Evolutionary conservation across 2,329 filamentous ascomycete species (phyloP), one percentile per base, ranked within the genome.

Genomic region (Mariannaea sp.): DNA sequence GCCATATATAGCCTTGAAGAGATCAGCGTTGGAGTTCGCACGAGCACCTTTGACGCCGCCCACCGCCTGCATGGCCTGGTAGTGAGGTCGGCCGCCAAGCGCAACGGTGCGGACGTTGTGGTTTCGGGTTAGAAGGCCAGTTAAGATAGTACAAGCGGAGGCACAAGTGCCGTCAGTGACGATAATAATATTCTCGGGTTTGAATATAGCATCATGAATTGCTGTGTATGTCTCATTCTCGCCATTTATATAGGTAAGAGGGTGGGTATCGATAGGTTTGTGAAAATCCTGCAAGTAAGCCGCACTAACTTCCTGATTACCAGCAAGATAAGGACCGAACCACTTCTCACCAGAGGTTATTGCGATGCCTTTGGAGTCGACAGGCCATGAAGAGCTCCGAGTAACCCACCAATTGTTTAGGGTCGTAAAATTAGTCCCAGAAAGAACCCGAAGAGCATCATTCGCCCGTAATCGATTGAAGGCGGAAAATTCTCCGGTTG

Each of bases 11-110:
- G 3, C 5, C 8, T 13, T 1, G 5, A 44, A 1, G 3, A 10
- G 29, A 5, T 33, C 16, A 13, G 30, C 22, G 22, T 1, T 17
- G 20, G 26, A 35, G 20, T 6, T 27, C 27, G 29, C 14, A 7
- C 44, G 43, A 7, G 39, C 27, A 1, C 54, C 57, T 5, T 56
- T 53, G 8, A 53, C 49, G 5, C 57, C 57, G 3, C 55, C 57
- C 42, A 59, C 53, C 19, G 43, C 33, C 14, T 59, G 57, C 57
- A 59, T 59, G 4, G 57, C 45, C n/a, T 48, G 27, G 0, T 38
- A 20, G 1, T 32, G 26, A 1, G 55, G 57, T 3, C 38, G 55
- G 5, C 57, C 57, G 2, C 57, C 57, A 5, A 58, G 42, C 3
- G 55, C 32, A 8, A 59, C 12, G 5, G 55, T 33, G 4, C 44